Conservation (phyloP, 1,284 basidiomycete genomes). For the Melampsora larici-populina region DNA sequence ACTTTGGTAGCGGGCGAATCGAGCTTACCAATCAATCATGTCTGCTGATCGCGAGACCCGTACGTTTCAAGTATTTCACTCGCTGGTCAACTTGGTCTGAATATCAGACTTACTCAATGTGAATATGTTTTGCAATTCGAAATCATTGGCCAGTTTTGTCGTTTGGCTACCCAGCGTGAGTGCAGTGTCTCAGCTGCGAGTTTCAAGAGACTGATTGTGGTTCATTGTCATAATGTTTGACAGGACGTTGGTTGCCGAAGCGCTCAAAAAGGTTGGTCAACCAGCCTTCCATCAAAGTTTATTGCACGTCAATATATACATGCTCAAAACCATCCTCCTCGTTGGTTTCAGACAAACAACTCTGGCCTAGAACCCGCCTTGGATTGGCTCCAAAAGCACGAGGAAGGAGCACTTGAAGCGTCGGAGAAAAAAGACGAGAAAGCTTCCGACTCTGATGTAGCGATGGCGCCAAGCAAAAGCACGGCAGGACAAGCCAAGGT, state of each 20-base stretch:
- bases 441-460: background rate
- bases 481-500: background rate
- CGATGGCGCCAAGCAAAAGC: background rate
- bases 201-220: background rate
- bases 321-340: background rate
- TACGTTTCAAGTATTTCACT: background rate
- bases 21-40: background rate
- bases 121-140: background rate
- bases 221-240: background rate
- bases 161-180: background rate
- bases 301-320: background rate
- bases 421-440: slow-evolving; percentile 2
- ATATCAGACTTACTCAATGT: background rate
- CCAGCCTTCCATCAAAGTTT: background rate
- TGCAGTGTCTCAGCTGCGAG: background rate
- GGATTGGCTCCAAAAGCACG: slow-evolving; percentile 26
- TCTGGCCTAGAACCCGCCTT: slow-evolving; percentile 12
- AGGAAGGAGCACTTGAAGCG: background rate
- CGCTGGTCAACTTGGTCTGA: background rate
- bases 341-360: slow-evolving; percentile 13
- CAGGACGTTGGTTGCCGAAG: background rate
- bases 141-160: background rate
- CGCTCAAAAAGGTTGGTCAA: background rate
- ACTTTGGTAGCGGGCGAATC: background rate
- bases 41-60: background rate